Conservation (phyloP, 2,329 filamentous ascomycete species). For the Byssothecium circinans region DNA sequence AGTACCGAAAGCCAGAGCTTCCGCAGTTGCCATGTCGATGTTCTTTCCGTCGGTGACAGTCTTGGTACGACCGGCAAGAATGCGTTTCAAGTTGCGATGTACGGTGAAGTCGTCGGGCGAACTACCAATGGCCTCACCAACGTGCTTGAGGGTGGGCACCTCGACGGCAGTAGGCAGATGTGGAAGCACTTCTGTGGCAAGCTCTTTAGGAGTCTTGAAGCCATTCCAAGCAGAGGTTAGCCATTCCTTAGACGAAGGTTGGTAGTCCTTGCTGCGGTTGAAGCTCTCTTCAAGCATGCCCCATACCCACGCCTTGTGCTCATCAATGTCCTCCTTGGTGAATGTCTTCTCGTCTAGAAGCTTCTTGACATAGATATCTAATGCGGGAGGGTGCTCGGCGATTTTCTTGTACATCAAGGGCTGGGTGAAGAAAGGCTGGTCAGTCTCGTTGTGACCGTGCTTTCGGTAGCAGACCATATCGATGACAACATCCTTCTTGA, state of each 20-base stretch:
- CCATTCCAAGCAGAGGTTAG: conserved; percentile 98
- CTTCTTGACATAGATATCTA: conserved; percentile 90
- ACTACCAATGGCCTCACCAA: conserved; percentile 77
- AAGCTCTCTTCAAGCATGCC: conserved; percentile 98
- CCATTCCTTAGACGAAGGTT: conserved; percentile 96
- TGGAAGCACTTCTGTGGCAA: conserved; percentile 89
- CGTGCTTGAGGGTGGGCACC: conserved; percentile 71
- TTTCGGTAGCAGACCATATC: conserved; percentile 99
- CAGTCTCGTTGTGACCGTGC: conserved; percentile 98
- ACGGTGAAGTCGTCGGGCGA: conserved; percentile 83
- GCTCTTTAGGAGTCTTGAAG: conserved; percentile 98
- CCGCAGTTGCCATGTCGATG: conserved; percentile 97
- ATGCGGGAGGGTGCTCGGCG: conserved; percentile 76
- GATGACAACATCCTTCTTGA: conserved; percentile 97
- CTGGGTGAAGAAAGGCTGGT: conserved; percentile 99
- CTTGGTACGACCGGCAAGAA: conserved; percentile 86
- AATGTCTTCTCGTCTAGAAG: conserved; percentile 91
- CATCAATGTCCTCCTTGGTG: conserved; percentile 95
- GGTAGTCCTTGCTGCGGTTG: conserved; percentile 94
- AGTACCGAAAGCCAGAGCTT: conserved; percentile 91
- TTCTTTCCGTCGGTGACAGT: conserved; percentile 86
- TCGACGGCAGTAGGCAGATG: conserved; percentile 86
- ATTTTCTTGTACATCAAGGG: conserved; percentile 99
- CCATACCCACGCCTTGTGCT: conserved; percentile 99
- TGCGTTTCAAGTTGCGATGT: conserved; percentile 97